Evolutionary conservation across 495 filamentous ascomycete genomes (phyloP), one percentile per base, ranked within the genome.

Genomic region (Aspergillus nanangensis): DNA sequence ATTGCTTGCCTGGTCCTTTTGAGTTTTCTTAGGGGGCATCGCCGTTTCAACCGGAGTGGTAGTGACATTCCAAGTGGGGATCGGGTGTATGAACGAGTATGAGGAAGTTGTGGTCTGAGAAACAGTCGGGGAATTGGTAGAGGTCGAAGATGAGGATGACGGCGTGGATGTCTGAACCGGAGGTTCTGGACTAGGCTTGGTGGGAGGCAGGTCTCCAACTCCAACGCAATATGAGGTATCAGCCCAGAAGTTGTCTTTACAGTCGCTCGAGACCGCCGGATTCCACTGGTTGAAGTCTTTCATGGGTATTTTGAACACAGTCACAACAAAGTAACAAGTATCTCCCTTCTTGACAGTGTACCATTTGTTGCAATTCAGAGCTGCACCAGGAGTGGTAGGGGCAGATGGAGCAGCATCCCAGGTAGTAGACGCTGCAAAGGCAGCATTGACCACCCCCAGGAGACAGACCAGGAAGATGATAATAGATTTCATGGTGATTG

Each of bases 281-380:
- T 63, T 63, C 50, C 53, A 60, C 22, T 33, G 36, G 21, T 46
- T 31, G 35, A 60, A 60, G 19, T 64, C 47, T 3, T 48, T 22
- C 1, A 47, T 20, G 7, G 40, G 48, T 27, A 60, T 48, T 9
- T 38, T 38, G 15, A 53, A 50, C 2, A 22, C 13, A 7, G 36
- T 32, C 3, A 42, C 23, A 24, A 61, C 44, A 0, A 32, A 29
- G 18, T 24, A 17, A 22, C 61, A 64, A 8, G 32, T 51, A 40
- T 64, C 56, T 10, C 52, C 53, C 0, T 45, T 47, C 22, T 53
- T 38, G 14, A 56, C 45, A 4, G 45, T 50, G 32, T 62, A 57
- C 50, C 48, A 64, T 19, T 52, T 45, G 23, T 47, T 52, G 32
- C 57, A 49, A 31, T 55, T 38, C 8, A 27, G 23, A 9, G 45